phyloP scores from a whole-genome alignment of 2,329 filamentous ascomycete genomes.

The Ceratocystis eucalypticola region DNA sequence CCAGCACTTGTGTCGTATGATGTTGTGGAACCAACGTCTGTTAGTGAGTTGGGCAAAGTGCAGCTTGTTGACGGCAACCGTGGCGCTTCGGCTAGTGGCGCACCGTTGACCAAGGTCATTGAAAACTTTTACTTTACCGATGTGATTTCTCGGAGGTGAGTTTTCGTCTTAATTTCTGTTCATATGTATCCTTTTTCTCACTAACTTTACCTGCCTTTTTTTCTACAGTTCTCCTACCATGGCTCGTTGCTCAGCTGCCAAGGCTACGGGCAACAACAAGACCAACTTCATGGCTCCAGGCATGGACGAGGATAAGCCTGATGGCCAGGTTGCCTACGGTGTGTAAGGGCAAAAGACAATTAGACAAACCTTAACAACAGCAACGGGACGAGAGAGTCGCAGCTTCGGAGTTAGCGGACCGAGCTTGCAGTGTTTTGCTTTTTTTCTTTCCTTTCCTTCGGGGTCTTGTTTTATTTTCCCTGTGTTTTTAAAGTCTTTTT shows the following conservation, averaged over 20 bases:
- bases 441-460: constrained; percentile 1
- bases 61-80: constrained; percentile 96
- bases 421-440: constrained; percentile 8
- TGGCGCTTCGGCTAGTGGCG: constrained; percentile 58
- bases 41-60: constrained; percentile 71
- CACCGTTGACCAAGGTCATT: constrained; percentile 69
- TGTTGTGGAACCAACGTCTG: constrained; percentile 66
- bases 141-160: constrained; percentile 85
- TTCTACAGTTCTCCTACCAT: constrained; percentile 83
- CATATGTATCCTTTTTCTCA: neutral
- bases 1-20: constrained; percentile 84
- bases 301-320: constrained; percentile 47
- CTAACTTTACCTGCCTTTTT: neutral
- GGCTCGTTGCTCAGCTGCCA: constrained; percentile 91
- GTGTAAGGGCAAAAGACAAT: constrained; percentile 27
- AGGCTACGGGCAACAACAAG: constrained; percentile 65
- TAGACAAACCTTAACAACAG: constrained; percentile 1
- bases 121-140: constrained; percentile 99
- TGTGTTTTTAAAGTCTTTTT: neutral
- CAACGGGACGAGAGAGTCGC: constrained; percentile 1
- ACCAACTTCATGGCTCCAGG: constrained; percentile 70
- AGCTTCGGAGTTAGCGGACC: neutral
- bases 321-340: constrained; percentile 48
- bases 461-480: neutral
- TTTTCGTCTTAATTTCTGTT: constrained; percentile 20